Evolutionary conservation across 441 rosid genomes (phyloP), one percentile per base, ranked within the genome.

Genomic region (Eutrema salsugineum): DNA sequence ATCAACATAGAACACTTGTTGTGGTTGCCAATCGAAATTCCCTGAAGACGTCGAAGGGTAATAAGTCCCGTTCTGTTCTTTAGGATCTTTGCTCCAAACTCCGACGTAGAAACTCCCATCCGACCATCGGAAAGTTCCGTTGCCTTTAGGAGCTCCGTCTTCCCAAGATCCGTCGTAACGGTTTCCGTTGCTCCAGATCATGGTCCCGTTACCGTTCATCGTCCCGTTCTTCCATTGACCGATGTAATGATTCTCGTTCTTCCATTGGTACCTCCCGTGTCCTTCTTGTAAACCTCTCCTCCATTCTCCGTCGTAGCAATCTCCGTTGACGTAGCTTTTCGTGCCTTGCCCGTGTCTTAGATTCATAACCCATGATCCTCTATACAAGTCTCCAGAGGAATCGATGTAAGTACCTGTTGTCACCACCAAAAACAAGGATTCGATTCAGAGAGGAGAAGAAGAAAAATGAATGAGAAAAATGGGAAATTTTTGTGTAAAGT

Each of bases 101-200:
- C 99, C 98, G 1, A 87, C 93, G 47, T 89, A 91, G 47, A 83
- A 88, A 63, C 97, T 87, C 42, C 97, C 97, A n/a, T 88, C 94
- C 0, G 82, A 61, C 95, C 93, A 89, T 40, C 83, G 79, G 28
- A 79, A 90, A 0, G 91, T 91, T 28, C 99, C 99, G 55, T 85
- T 88, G 30, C 99, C 99, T 76, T 84, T 91, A 5, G 99, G 99
- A 58, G 86, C 66, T 5, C 91, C 91, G 28, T 87, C 94, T 61
- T 91, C 97, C 99, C 99, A 96, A 56, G 78, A 83, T 0, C 99
- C 99, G 69, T 96, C 98, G 71, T 88, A 95, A 63, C 93, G 80
- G 58, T 91, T 88, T n/a, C 91, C 97, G 67, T 85, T 84, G 55
- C 75, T 73, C 98, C 95, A 95, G 27, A 84, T 84, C 88, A 95